A percentile compares a stretch with the other conserved stretches of the same genome.
Evolutionary conservation across 2,329 filamentous ascomycete genomes (phyloP).

Genomic region (Lecanicillium sp.): DNA sequence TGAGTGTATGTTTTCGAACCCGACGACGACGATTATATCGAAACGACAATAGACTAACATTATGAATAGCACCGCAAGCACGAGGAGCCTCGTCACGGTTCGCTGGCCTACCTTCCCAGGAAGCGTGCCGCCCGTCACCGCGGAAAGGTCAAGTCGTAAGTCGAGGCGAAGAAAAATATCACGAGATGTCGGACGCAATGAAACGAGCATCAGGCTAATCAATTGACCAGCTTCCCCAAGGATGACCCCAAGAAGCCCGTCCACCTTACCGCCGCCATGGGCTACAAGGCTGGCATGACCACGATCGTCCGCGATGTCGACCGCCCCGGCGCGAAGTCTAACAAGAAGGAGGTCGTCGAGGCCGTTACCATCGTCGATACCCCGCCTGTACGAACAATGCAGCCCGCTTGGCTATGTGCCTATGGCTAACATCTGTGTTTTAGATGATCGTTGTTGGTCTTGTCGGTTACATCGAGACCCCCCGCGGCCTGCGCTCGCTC

Average conservation of each 20-base stretch:
- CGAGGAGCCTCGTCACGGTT: slow-evolving; percentile 92
- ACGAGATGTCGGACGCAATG: slow-evolving; percentile 13
- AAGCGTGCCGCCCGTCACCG: slow-evolving; percentile 93
- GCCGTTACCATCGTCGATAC: slow-evolving; percentile 84
- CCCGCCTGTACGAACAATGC: slow-evolving; percentile 87
- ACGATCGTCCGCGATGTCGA: slow-evolving; percentile 99
- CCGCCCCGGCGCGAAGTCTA: slow-evolving; percentile 96
- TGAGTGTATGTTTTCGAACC: slow-evolving; percentile 32
- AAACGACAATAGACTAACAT: slow-evolving; percentile 7
- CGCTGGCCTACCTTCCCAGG: slow-evolving; percentile 77
- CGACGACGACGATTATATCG: not conserved
- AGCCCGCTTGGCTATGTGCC: slow-evolving; percentile 72
- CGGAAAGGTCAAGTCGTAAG: slow-evolving; percentile 97
- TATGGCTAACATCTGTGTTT: slow-evolving; percentile 60
- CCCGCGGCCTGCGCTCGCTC: slow-evolving; percentile 97
- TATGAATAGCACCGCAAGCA: slow-evolving; percentile 47
- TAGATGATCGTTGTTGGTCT: slow-evolving; percentile 99
- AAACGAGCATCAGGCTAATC: slow-evolving; percentile 22
- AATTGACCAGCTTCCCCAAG: slow-evolving; percentile 80
- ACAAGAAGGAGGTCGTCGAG: slow-evolving; percentile 98
- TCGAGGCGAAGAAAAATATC: slow-evolving; percentile 22
- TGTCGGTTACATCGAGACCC: slow-evolving; percentile 99
- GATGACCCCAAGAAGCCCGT: slow-evolving; percentile 99
- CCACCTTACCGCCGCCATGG: slow-evolving; percentile 95
- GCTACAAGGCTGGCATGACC: slow-evolving; percentile 99